A percentile compares a stretch with the other conserved stretches of the same genome.
phyloP scores from a whole-genome alignment of 2,329 filamentous ascomycete species.

The Polychaeton citri region DNA sequence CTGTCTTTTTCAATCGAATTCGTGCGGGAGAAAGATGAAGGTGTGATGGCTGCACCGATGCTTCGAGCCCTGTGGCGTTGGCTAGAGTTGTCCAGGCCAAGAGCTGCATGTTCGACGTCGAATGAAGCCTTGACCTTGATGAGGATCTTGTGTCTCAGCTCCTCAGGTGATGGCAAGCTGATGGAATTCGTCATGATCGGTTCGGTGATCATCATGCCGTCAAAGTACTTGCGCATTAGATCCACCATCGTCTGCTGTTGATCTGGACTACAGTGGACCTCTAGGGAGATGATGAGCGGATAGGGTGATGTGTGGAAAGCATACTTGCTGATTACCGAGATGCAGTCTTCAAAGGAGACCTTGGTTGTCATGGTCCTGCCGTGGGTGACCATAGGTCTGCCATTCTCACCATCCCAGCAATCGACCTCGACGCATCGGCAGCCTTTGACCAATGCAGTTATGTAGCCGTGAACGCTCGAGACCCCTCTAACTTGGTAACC shows the following conservation, averaged over 20 bases:
- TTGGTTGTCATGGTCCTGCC: slow-evolving; percentile 79
- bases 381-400: slow-evolving; percentile 79
- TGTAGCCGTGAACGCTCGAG: slow-evolving; percentile 92
- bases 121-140: slow-evolving; percentile 90
- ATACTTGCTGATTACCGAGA: slow-evolving; percentile 87
- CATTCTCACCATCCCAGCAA: slow-evolving; percentile 89
- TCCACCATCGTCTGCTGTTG: slow-evolving; percentile 83
- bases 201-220: slow-evolving; percentile 62
- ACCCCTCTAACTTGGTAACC: slow-evolving; percentile 80
- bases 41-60: slow-evolving; percentile 51
- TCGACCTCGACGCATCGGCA: slow-evolving; percentile 96
- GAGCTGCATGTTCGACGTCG: slow-evolving; percentile 33
- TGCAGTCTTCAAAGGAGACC: slow-evolving; percentile 81
- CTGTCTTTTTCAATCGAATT: slow-evolving; percentile 44
- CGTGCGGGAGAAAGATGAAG: slow-evolving; percentile 43
- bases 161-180: slow-evolving; percentile 69
- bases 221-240: slow-evolving; percentile 76
- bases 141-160: slow-evolving; percentile 70
- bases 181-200: slow-evolving; percentile 56
- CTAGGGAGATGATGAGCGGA: slow-evolving; percentile 85
- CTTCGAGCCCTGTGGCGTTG: slow-evolving; percentile 43
- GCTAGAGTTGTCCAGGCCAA: slow-evolving; percentile 21
- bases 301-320: slow-evolving; percentile 80
- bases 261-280: slow-evolving; percentile 75
- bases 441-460: slow-evolving; percentile 71